Conservation (phyloP, 176 grass and related monocot species). For the Musa troglodytarum region DNA sequence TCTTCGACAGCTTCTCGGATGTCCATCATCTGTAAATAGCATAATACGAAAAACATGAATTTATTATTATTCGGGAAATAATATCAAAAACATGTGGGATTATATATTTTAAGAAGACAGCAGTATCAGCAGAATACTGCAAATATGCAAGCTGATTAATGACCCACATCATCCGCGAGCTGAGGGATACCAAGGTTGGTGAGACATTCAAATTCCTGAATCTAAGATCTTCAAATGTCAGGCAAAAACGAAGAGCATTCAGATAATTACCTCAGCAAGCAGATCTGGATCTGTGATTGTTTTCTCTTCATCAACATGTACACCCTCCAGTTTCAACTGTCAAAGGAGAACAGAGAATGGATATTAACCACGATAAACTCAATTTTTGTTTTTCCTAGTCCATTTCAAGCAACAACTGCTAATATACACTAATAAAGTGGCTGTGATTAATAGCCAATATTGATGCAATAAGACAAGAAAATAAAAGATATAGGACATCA, state of each 20-base stretch:
- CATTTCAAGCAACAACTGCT: too few relatives aligned
- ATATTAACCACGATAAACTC: background rate
- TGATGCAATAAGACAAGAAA: background rate
- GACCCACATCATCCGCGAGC: background rate
- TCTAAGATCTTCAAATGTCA: background rate
- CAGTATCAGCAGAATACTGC: background rate
- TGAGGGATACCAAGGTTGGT: background rate
- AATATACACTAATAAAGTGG: too few relatives aligned
- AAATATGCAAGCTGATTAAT: background rate
- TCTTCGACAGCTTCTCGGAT: conserved; percentile 72
- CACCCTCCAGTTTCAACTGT: conserved; percentile 64
- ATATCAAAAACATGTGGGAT: background rate
- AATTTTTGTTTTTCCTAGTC: background rate
- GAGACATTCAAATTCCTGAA: background rate
- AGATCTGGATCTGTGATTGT: conserved; percentile 61
- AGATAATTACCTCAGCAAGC: conserved; percentile 60
- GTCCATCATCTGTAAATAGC: conserved; percentile 66
- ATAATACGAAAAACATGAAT: background rate
- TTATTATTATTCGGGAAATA: background rate
- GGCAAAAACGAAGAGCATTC: background rate
- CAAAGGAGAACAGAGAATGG: conserved; percentile 11
- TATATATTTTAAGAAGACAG: background rate
- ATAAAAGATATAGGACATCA: background rate
- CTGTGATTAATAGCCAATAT: too few relatives aligned
- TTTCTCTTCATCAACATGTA: conserved; percentile 86